Conservation (phyloP, 78 protist genomes). For the Chrysochromulina tobinii region DNA sequence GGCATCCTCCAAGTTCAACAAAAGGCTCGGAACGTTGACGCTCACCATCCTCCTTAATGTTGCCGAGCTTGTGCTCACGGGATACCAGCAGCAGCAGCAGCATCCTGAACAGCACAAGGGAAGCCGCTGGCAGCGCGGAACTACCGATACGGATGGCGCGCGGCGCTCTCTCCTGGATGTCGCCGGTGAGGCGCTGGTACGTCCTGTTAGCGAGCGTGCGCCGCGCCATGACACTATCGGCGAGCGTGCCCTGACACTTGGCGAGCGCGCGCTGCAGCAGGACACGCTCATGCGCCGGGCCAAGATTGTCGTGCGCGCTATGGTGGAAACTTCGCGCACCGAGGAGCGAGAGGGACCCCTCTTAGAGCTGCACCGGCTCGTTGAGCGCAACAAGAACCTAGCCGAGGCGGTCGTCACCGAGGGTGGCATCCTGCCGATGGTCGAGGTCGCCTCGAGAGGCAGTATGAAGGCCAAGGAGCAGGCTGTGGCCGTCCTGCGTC, state of each 20-base stretch:
- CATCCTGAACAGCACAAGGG: too few species aligned
- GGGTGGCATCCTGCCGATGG: background rate
- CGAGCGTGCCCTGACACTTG: too few species aligned
- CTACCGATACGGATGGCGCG: too few species aligned
- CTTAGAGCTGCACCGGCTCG: background rate
- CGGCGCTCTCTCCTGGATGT: too few species aligned
- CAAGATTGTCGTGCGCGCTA: background rate
- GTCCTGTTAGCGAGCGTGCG: too few species aligned
- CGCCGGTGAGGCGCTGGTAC: too few species aligned
- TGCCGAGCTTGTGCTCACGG: background rate
- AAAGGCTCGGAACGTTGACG: background rate
- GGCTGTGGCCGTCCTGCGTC: background rate
- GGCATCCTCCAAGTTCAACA: background rate
- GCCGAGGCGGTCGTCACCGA: background rate
- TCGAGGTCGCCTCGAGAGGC: background rate
- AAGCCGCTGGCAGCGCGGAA: too few species aligned
- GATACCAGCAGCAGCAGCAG: too few species aligned
- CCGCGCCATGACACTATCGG: too few species aligned
- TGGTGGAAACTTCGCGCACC: background rate
- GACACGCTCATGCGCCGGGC: background rate
- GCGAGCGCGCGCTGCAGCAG: background rate
- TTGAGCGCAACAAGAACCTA: background rate
- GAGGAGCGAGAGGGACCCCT: background rate
- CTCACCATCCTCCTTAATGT: background rate
- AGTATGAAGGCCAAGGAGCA: background rate